Evolutionary conservation across 148 eudicot species (phyloP).

Genomic region (Simmondsia chinensis): DNA sequence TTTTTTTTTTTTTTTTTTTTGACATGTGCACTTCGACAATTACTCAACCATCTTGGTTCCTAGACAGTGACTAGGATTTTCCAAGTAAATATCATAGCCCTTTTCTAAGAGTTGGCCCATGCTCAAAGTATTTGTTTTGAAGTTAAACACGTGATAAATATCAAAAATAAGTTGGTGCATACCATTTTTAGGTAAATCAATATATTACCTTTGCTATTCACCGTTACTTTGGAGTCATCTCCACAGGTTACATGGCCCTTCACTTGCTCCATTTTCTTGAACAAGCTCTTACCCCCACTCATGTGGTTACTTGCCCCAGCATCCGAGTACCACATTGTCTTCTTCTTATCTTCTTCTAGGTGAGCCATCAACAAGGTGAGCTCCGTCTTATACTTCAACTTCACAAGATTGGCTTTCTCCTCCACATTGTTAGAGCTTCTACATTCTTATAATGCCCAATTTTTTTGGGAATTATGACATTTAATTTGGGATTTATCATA

Average conservation of each 20-base stretch:
- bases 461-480: background rate
- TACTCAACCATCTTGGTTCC: background rate
- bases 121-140: conserved; percentile 10
- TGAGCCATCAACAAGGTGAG: background rate
- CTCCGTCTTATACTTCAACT: too few species aligned
- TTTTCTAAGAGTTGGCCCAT: conserved; percentile 3
- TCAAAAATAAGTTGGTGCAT: background rate
- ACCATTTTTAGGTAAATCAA: conserved; percentile 1
- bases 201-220: conserved; percentile 8
- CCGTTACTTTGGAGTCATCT: background rate
- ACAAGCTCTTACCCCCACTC: too few species aligned
- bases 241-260: conserved; percentile 6
- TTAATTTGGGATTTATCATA: background rate
- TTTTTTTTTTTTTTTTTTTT: conserved; percentile 2
- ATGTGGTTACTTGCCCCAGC: conserved; percentile 1
- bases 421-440: background rate
- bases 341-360: background rate
- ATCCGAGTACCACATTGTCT: background rate
- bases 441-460: conserved; percentile 6
- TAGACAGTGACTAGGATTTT: background rate
- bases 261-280: too few species aligned
- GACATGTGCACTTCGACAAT: conserved; percentile 3
- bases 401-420: conserved; percentile 4
- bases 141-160: background rate
- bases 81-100: conserved; percentile 3